Evolutionary conservation across 345 rosid species (phyloP).

Genomic region (Salix suchowensis): DNA sequence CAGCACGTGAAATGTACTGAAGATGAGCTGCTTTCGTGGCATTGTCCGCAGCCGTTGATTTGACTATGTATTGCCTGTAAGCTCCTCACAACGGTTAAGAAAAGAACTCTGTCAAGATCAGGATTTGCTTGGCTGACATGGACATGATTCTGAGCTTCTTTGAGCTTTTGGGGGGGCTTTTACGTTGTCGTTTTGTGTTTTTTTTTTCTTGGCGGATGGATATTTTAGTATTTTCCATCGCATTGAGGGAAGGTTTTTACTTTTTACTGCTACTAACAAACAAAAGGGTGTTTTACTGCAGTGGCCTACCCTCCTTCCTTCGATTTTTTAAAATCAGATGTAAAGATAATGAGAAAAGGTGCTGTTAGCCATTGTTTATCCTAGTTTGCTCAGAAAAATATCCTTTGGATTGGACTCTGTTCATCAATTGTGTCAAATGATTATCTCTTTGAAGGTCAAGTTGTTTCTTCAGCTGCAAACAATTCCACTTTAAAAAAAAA

Average conservation of each 20-base stretch:
- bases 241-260: neutral
- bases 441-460: no score
- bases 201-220: neutral
- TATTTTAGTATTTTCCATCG: constrained; percentile 21
- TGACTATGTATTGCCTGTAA: constrained; percentile 88
- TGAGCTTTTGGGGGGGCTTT: neutral
- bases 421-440: no score
- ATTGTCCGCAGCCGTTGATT: constrained; percentile 77
- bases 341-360: no score
- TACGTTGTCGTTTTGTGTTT: neutral
- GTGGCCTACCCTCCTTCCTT: no score
- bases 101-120: constrained; percentile 64
- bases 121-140: constrained; percentile 22
- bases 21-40: constrained; percentile 97
- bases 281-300: neutral
- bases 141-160: neutral
- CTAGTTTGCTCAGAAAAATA: no score
- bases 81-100: constrained; percentile 73
- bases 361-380: no score
- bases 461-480: no score
- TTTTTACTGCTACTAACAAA: constrained; percentile 15
- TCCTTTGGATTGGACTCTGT: no score
- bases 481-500: no score
- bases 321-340: no score
- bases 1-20: constrained; percentile 89